Evolutionary conservation across 345 rosid genomes (phyloP), one percentile per base, ranked within the genome.

Genomic region (Pistacia atlantica): DNA sequence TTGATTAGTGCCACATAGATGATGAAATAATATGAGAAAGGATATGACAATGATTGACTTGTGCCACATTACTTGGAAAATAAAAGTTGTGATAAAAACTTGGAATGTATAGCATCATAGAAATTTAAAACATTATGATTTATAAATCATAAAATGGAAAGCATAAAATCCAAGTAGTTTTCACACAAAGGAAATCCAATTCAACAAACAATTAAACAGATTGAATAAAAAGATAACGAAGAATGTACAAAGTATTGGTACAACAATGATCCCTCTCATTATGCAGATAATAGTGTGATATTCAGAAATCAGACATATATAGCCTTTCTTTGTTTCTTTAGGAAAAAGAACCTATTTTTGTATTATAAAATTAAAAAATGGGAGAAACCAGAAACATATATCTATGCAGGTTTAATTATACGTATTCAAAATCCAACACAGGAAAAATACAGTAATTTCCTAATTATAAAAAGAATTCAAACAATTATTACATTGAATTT

Each of bases 401-500:
- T 5, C 35, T 38, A n/a, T 20, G 11, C 35, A 12, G 42, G 20
- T 12, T 57, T 42, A 42, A 42, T 42, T 42, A 42, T 42, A 42
- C 33, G 9, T 42, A 5, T 8, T 42, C 42, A 38, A 72, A 31
- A 61, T 10, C 46, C 37, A 63, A n/a, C 71, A 56, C n/a, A 16
- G 2, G 38, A 42, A 54, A 49, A 28, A 4, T 14, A 71, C 18
- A 37, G n/a, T 4, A 69, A 25, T 20, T 62, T 63, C 14, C 10
- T 16, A 22, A 74, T 38, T 25, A 65, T 4, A 52, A n/a, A 70
- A 55, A 51, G 20, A 67, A 73, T 28, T 68, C 60, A 33, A 77
- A 4, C 72, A 67, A 62, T 42, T 52, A 79, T 85, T 86, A 90
- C 97, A 79, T 93, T 95, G 78, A 87, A 92, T 84, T 92, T 92